phyloP scores from a whole-genome alignment of 768 basidiomycete genomes.

The Neoboletus subvelutipes region DNA sequence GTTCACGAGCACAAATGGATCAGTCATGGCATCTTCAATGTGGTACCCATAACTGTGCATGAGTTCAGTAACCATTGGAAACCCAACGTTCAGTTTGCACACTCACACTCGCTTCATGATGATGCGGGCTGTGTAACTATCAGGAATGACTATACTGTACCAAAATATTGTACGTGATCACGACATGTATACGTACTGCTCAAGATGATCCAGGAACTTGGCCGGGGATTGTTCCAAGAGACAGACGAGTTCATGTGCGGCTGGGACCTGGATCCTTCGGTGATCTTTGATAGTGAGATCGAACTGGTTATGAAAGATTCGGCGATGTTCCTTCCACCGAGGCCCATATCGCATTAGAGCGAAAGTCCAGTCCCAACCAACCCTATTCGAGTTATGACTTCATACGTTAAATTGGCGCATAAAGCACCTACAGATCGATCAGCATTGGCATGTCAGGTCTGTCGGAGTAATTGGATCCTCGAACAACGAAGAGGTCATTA shows the following conservation, averaged over 20 bases:
- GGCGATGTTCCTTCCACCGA: conserved; percentile 5
- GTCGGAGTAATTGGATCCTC: conserved; percentile 4
- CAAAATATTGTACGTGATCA: not conserved
- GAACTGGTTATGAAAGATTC: conserved; percentile 5
- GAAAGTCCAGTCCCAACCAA: conserved; percentile 8
- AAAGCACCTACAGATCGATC: conserved; percentile 1
- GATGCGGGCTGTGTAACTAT: conserved; percentile 5
- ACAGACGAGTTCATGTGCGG: not conserved
- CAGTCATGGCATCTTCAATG: conserved; percentile 1
- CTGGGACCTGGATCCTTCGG: conserved; percentile 1
- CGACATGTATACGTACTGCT: not conserved
- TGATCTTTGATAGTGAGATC: conserved; percentile 6
- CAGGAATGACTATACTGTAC: not conserved
- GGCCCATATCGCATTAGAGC: conserved; percentile 4
- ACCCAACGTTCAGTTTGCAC: not conserved
- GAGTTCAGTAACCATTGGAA: not conserved
- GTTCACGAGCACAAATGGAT: conserved; percentile 7
- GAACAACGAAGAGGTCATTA: conserved; percentile 3
- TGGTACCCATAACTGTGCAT: conserved; percentile 1
- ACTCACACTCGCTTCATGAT: conserved; percentile 9
- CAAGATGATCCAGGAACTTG: conserved; percentile 6
- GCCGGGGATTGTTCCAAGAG: not conserved
- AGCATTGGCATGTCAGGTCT: conserved; percentile 5
- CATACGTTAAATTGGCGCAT: not conserved
- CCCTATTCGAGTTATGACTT: not conserved